phyloP scores from a whole-genome alignment of 1,139 yeast species.

The Saccharomyces hybrid region DNA sequence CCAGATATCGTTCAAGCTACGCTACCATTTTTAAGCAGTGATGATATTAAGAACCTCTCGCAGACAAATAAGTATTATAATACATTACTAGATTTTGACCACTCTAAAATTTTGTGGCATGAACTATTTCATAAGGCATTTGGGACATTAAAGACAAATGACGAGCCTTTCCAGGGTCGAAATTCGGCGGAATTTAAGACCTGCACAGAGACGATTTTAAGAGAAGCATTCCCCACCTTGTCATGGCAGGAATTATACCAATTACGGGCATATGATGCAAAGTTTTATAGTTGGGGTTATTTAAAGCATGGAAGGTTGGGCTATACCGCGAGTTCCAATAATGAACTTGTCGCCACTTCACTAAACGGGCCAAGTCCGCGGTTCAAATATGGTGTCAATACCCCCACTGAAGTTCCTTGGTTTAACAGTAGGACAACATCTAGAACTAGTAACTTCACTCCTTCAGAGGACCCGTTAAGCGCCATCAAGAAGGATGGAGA shows the following conservation, averaged over 20 bases:
- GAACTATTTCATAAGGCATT: constrained; percentile 44
- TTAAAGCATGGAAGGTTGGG: constrained; percentile 52
- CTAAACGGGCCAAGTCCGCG: constrained; percentile 29
- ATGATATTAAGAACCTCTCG: constrained; percentile 44
- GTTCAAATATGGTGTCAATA: constrained; percentile 35
- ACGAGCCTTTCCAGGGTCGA: constrained; percentile 35
- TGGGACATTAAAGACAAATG: constrained; percentile 33
- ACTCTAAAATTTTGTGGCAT: constrained; percentile 40
- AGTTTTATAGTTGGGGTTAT: constrained; percentile 59
- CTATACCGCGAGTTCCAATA: constrained; percentile 31
- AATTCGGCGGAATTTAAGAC: constrained; percentile 19
- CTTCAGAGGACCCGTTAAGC: constrained; percentile 16
- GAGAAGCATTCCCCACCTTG: constrained; percentile 23
- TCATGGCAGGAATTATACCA: constrained; percentile 48
- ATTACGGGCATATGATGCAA: constrained; percentile 37
- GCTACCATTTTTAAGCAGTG: constrained; percentile 33
- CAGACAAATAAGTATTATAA: constrained; percentile 34
- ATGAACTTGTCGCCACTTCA: constrained; percentile 25
- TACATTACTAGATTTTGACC: constrained; percentile 29
- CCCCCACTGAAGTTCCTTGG: constrained; percentile 39
- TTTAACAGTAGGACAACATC: constrained; percentile 7
- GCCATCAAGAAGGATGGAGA: constrained; percentile 19
- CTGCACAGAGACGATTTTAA: constrained; percentile 28
- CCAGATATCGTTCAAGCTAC: constrained; percentile 29
- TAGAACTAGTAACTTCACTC: constrained; percentile 6